Percentiles rank a stretch among this genome's conserved stretches.
These are phyloP conservation scores for Penicillium salamii DNA, from an alignment of 495 filamentous ascomycete species.

Conservation along the genomic window DNA sequence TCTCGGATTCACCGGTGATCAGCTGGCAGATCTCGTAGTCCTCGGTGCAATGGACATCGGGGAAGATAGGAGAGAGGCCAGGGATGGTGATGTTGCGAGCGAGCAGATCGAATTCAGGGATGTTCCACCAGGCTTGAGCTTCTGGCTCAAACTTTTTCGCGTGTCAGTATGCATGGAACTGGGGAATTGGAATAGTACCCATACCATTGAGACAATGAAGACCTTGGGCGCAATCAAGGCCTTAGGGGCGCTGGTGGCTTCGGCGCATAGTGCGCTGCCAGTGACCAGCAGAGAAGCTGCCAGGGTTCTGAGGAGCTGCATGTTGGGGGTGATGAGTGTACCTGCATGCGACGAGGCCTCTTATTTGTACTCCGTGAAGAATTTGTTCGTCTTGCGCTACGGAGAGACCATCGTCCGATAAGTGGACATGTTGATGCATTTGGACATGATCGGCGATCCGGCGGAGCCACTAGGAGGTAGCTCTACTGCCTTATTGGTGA, in stretches of 20 bases:
- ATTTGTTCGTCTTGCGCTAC: neutral
- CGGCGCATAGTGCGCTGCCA: slow-evolving; percentile 8
- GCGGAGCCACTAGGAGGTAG: too few relatives aligned
- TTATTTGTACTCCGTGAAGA: neutral
- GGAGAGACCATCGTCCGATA: neutral
- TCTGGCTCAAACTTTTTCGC: slow-evolving; percentile 60
- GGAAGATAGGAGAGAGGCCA: slow-evolving; percentile 63
- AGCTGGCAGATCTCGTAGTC: slow-evolving; percentile 60
- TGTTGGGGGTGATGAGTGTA: neutral
- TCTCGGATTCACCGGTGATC: slow-evolving; percentile 59
- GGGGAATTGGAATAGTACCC: slow-evolving; percentile 2
- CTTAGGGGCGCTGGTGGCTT: slow-evolving; percentile 7
- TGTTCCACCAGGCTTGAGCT: slow-evolving; percentile 63
- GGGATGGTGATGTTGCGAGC: slow-evolving; percentile 65
- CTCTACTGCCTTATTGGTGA: too few relatives aligned
- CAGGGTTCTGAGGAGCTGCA: slow-evolving; percentile 11
- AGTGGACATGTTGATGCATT: neutral
- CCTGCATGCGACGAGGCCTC: neutral
- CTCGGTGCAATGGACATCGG: slow-evolving; percentile 60
- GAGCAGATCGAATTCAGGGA: slow-evolving; percentile 58
- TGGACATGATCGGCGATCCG: neutral
- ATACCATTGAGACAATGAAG: slow-evolving; percentile 69
- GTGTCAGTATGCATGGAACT: neutral
- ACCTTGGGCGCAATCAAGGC: slow-evolving; percentile 60
- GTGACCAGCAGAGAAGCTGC: slow-evolving; percentile 17